Evolutionary conservation across 495 filamentous ascomycete species (phyloP), one percentile per base, ranked within the genome.

Genomic region (Lentithecium fluviatile): DNA sequence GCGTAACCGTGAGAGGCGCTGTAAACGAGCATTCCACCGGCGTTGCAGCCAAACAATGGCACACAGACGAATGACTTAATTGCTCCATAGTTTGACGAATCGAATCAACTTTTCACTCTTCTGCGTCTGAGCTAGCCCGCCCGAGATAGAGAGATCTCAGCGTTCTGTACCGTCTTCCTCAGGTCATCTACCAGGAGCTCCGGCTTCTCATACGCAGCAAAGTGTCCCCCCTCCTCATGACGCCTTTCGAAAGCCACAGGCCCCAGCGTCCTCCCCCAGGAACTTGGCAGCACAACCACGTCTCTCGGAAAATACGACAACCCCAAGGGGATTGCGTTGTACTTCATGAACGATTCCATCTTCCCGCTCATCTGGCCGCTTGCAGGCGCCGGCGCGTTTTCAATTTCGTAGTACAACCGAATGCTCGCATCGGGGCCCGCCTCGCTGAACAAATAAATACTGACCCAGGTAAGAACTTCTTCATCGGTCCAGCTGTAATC

Each of bases 391-490:
- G 1, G 40, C 7, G 20, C 77, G n/a, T n/a, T 70, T 2, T 48
- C 48, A 1, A 71, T 70, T 55, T 80, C 78, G 58, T 82, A 79
- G 56, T 83, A 84, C 20, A 82, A 76, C 37, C 78, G 60, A 42
- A 73, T 63, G 23, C 73, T 75, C 0, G 79, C 81, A 21, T 70
- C 74, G 3, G 81, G 76, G 2, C 80, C 79, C 6, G 77, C 78
- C 5, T 61, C 67, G 17, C 74, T 76, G 66, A 82, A 81, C 26
- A 67, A 73, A 64, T 83, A 82, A 20, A 82, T 73, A 61, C 70
- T 75, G 26, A 82, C 72, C 81, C 81, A 82, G 0, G 78, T 80
- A 45, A 81, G 54, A 23, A 83, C 75, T 65, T 81, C 79, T n/a
- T 82, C 79, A 42, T 79, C 77, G 0, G 77, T 80, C 79, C 80